Evolutionary conservation across 106 monocot species (phyloP).

Genomic region (Platanthera guangdongensis): DNA sequence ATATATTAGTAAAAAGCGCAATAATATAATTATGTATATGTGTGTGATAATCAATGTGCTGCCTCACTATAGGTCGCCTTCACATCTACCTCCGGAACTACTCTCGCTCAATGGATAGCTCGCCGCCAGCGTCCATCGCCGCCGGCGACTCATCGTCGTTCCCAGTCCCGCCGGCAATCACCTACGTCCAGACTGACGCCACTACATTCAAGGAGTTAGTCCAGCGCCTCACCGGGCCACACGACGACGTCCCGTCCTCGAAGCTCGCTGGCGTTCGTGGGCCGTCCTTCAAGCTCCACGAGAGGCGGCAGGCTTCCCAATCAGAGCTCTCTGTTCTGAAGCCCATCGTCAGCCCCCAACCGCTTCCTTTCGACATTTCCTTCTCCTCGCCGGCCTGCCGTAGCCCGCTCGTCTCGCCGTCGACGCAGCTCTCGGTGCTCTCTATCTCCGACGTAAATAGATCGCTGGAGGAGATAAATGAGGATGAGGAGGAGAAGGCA

Average conservation of each 20-base stretch:
- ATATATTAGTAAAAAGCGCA: no score
- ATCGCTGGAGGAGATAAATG: conserved; percentile 9
- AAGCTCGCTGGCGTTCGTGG: neutral
- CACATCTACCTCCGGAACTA: neutral
- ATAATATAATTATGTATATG: no score
- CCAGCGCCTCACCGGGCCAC: conserved; percentile 17
- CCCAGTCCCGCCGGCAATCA: neutral
- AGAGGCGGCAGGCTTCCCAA: conserved; percentile 19
- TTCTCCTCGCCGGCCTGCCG: neutral
- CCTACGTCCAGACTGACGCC: conserved; percentile 9
- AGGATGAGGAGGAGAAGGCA: conserved; percentile 38
- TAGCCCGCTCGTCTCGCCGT: conserved; percentile 21
- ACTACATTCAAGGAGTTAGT: conserved; percentile 14
- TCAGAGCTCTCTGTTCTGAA: conserved; percentile 18
- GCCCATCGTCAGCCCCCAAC: conserved; percentile 6
- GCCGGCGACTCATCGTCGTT: neutral
- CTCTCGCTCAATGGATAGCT: neutral
- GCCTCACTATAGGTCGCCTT: no score
- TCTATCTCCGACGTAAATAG: conserved; percentile 5
- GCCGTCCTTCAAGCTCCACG: conserved; percentile 26
- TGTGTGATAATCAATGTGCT: no score
- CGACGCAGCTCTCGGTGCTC: conserved; percentile 5
- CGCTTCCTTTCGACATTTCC: neutral
- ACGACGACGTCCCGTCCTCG: conserved; percentile 1
- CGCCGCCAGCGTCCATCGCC: neutral